Conservation (phyloP, 176 grass and related monocot genomes). For the Metroxylon sagu region DNA sequence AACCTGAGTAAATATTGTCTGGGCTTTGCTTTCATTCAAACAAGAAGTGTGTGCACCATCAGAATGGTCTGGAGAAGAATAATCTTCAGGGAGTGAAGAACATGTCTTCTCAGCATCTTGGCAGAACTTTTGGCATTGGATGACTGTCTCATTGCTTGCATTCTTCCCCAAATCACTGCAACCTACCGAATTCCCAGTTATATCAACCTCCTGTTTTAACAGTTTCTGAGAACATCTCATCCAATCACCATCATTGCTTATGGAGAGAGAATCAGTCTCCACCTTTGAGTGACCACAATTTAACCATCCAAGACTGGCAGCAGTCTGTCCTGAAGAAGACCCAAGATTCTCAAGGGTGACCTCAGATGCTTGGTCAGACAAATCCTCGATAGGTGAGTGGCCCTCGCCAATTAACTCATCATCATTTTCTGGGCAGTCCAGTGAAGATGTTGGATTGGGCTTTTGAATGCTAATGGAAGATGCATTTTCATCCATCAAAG, state of each 20-base stretch:
- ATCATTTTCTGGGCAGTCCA: conserved; percentile 13
- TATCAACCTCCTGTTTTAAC: conserved; percentile 9
- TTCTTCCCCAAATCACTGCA: not conserved
- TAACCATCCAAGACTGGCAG: conserved; percentile 15
- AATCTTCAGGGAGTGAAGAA: conserved; percentile 22
- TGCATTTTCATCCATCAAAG: conserved; percentile 18
- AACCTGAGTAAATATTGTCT: conserved; percentile 17
- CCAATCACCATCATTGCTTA: conserved; percentile 16
- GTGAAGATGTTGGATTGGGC: conserved; percentile 15
- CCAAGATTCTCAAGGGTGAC: conserved; percentile 18
- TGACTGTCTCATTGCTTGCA: conserved; percentile 12
- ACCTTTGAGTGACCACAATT: too few relatives aligned
- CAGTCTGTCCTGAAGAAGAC: not conserved
- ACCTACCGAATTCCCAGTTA: conserved; percentile 15
- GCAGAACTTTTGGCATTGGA: conserved; percentile 20
- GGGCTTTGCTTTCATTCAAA: conserved; percentile 12
- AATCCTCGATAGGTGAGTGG: not conserved
- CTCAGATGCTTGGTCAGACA: conserved; percentile 12
- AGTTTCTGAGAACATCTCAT: conserved; percentile 16
- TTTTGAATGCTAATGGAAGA: conserved; percentile 12
- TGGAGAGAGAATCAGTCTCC: conserved; percentile 20
- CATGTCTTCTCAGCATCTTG: conserved; percentile 10
- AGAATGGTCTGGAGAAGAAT: conserved; percentile 20
- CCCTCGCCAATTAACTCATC: not conserved
- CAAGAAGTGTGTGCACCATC: conserved; percentile 8